Base-by-base conservation (phyloP, 1,284 basidiomycete genomes). In the Meripilus lineatus region DNA sequence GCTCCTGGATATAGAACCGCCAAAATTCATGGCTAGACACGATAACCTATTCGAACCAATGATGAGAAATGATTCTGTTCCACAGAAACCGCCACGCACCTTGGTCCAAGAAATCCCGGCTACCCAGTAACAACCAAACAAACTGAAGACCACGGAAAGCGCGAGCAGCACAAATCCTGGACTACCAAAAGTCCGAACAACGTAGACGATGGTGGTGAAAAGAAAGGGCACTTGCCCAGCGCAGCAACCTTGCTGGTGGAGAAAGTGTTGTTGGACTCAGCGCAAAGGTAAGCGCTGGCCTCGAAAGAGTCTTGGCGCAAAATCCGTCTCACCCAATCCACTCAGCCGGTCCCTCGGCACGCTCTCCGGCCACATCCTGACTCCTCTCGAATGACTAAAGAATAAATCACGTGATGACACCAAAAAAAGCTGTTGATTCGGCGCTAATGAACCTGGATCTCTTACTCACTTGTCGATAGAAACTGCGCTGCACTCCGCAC, bases 1-100 rank as follows among this genome's bases (percentile, higher is more conserved):
- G 3, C 59, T 45, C 20, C 58, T 50, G 26, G 48, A 38, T 21
- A 57, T 24, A 7, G 46, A 25, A 14, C 30, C 40, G 34, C 48
- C 42, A 23, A 51, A 39, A 32, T 43, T 51, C 42, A 51, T 42
- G 28, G 28, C 28, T 30, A 10, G 28, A 30, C 10, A 30, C 10
- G 8, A 30, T 8, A 30, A 30, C 28, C 8, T 30, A 30, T 8
- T 8, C 8, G n/a, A 8, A 10, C n/a, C 28, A 30, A 30, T 10
- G n/a, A 10, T 8, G 28, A 8, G 28, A 30, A n/a, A n/a, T n/a
- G n/a, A n/a, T n/a, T n/a, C n/a, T 10, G 10, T n/a, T 8, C n/a
- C 8, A 30, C 28, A 8, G 8, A 30, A 30, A 30, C 28, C 28
- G n/a, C 8, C 28, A 10, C 10, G 28, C 28, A 10, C 8, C n/a